A percentile compares a stretch with the other conserved stretches of the same genome.
These are phyloP conservation scores for Pichia thaimueangensis DNA, from an alignment of 805 yeast species.

Conservation along the genomic window DNA sequence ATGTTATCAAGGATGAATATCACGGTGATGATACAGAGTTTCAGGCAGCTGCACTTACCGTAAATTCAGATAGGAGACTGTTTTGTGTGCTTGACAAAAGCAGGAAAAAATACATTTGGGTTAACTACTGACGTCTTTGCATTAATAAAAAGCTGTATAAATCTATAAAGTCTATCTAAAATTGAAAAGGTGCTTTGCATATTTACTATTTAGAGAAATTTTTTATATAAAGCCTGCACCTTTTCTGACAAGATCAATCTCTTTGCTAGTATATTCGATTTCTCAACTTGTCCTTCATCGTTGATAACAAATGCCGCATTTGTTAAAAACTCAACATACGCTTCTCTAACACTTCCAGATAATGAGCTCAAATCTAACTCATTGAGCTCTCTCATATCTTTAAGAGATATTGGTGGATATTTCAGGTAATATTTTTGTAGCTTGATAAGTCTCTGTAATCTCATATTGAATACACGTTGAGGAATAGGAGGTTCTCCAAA, in stretches of 20 bases:
- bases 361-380: constrained; percentile 4
- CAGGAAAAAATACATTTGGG: constrained; percentile 31
- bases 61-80: constrained; percentile 26
- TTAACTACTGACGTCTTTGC: neutral
- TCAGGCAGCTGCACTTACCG: constrained; percentile 29
- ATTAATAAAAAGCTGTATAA: too few relatives aligned
- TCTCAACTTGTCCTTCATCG: constrained; percentile 14
- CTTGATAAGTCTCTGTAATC: constrained; percentile 13
- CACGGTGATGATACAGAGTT: constrained; percentile 9
- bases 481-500: constrained; percentile 21
- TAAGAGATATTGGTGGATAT: constrained; percentile 15
- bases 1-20: neutral
- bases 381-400: constrained; percentile 18
- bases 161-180: neutral
- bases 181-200: too few relatives aligned
- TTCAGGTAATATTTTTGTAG: constrained; percentile 13
- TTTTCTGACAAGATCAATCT: constrained; percentile 11
- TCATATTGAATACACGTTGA: constrained; percentile 15
- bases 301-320: constrained; percentile 11
- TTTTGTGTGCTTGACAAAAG: constrained; percentile 38
- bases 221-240: constrained; percentile 1
- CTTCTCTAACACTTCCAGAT: constrained; percentile 8
- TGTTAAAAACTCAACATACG: constrained; percentile 16
- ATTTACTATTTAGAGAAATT: neutral
- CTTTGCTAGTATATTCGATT: constrained; percentile 7